phyloP scores from a whole-genome alignment of 2,329 filamentous ascomycete species.

The Myotisia sp. region DNA sequence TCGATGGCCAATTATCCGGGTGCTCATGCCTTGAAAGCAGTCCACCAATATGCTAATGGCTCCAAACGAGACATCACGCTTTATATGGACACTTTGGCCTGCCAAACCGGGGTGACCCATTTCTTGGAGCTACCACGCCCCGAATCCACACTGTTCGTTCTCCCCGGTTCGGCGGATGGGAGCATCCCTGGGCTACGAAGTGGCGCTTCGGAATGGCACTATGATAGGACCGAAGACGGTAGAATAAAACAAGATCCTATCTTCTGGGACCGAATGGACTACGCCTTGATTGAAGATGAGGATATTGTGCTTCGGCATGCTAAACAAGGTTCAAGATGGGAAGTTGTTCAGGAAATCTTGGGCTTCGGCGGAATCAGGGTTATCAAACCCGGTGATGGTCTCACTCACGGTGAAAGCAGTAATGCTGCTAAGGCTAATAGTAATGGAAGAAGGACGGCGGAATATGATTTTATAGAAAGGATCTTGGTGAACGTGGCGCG shows the following conservation, averaged over 20 bases:
- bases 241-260: conserved; percentile 31
- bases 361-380: conserved; percentile 39
- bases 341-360: conserved; percentile 35
- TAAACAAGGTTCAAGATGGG: conserved; percentile 41
- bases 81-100: conserved; percentile 47
- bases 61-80: conserved; percentile 26
- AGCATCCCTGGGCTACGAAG: conserved; percentile 10
- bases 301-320: conserved; percentile 15
- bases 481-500: conserved; percentile 22
- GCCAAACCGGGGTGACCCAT: conserved; percentile 48
- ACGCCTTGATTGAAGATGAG: conserved; percentile 40
- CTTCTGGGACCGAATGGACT: conserved; percentile 48
- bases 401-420: conserved; percentile 20
- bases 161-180: conserved; percentile 16
- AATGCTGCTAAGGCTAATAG: conserved; percentile 20
- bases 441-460: no score
- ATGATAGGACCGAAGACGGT: conserved; percentile 47
- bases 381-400: conserved; percentile 29
- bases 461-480: no score
- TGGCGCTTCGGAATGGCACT: conserved; percentile 33
- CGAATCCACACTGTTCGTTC: conserved; percentile 9
- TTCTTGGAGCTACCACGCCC: conserved; percentile 36
- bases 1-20: conserved; percentile 91
- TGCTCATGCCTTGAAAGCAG: conserved; percentile 53
- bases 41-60: conserved; percentile 23